Conservation (phyloP, 2,329 filamentous ascomycete genomes). For the Colletotrichum sp. region DNA sequence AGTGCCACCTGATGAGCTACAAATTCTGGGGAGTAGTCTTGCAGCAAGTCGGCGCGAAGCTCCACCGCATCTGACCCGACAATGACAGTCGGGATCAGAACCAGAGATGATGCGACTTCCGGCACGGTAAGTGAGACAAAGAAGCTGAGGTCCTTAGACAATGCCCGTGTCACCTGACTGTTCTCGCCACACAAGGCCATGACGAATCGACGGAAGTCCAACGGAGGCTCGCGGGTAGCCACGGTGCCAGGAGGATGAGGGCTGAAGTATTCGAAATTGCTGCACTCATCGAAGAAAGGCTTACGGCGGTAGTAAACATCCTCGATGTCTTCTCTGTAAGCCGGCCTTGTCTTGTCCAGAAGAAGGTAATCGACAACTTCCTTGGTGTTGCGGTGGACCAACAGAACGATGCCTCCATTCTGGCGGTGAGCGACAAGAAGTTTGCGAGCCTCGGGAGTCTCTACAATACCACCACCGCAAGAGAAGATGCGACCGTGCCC, state of each 20-base stretch:
- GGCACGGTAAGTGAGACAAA: conserved; percentile 92
- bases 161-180: not conserved
- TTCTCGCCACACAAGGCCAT: conserved; percentile 44
- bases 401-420: conserved; percentile 81
- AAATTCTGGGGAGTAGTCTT: conserved; percentile 77
- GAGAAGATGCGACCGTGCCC: conserved; percentile 83
- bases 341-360: conserved; percentile 87
- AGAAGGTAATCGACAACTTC: conserved; percentile 89
- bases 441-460: conserved; percentile 79
- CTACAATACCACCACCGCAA: conserved; percentile 92
- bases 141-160: conserved; percentile 75
- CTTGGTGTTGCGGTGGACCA: conserved; percentile 87
- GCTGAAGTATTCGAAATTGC: conserved; percentile 92
- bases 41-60: conserved; percentile 87
- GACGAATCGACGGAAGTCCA: conserved; percentile 75
- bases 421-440: conserved; percentile 76
- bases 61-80: conserved; percentile 94
- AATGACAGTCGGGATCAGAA: conserved; percentile 73
- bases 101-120: conserved; percentile 67
- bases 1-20: conserved; percentile 83
- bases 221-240: conserved; percentile 4
- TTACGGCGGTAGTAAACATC: conserved; percentile 88
- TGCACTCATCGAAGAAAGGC: conserved; percentile 90
- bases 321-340: conserved; percentile 91
- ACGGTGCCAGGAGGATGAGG: conserved; percentile 54